phyloP scores from a whole-genome alignment of 257 asterid species.

The Eucommia ulmoides region DNA sequence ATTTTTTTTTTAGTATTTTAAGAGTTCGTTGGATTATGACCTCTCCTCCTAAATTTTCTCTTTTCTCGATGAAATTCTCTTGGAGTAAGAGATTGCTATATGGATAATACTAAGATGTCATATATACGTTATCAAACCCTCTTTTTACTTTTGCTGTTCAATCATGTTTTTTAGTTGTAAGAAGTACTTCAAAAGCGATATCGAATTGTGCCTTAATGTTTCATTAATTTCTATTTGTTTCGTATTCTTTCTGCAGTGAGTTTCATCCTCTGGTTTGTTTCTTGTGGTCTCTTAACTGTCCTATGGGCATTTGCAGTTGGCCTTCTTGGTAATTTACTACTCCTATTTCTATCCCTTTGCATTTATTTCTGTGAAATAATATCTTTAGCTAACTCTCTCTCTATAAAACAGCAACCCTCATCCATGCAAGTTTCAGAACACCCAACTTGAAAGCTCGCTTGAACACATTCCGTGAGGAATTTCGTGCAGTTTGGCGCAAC shows the following conservation, averaged over 20 bases:
- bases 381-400: conserved; percentile 10
- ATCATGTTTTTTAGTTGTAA: too few species aligned
- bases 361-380: conserved; percentile 3
- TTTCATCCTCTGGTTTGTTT: conserved; percentile 69
- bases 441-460: conserved; percentile 94
- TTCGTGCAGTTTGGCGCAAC: conserved; percentile 95
- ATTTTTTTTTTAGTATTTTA: too few species aligned
- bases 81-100: too few species aligned
- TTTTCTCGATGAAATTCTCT: too few species aligned
- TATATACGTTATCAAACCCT: too few species aligned
- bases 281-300: conserved; percentile 63
- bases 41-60: too few species aligned
- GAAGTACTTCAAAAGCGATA: too few species aligned
- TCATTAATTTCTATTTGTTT: not conserved
- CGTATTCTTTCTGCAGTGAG: conserved; percentile 42
- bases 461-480: conserved; percentile 95
- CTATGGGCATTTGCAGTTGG: conserved; percentile 58
- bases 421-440: conserved; percentile 89
- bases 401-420: conserved; percentile 57
- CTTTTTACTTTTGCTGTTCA: too few species aligned
- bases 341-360: not conserved
- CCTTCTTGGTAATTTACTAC: conserved; percentile 49
- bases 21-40: too few species aligned
- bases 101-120: too few species aligned
- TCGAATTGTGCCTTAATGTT: too few species aligned